Percentiles rank a stretch among this genome's conserved stretches.
phyloP scores from a whole-genome alignment of 495 filamentous ascomycete species.

The Tetracladium setigerum region DNA sequence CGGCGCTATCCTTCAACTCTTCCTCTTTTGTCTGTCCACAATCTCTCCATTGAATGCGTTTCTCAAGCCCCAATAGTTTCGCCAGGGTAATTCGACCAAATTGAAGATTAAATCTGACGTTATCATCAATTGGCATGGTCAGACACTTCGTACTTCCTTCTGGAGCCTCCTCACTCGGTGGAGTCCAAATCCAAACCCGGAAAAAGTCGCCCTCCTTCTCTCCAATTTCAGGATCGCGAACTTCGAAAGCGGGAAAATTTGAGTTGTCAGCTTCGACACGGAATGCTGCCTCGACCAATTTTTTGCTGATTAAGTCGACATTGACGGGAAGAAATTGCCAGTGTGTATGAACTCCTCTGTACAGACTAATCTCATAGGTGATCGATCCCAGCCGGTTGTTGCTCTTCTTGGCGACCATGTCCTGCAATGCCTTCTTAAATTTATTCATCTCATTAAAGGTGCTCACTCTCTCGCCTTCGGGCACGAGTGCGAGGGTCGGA shows the following conservation, averaged over 20 bases:
- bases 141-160: slow-evolving; percentile 38
- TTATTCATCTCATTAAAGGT: slow-evolving; percentile 72
- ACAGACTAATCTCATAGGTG: slow-evolving; percentile 82
- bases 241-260: slow-evolving; percentile 51
- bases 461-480: slow-evolving; percentile 43
- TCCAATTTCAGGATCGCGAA: slow-evolving; percentile 25
- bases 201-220: slow-evolving; percentile 66
- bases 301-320: slow-evolving; percentile 49
- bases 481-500: slow-evolving; percentile 55
- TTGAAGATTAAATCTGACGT: slow-evolving; percentile 49
- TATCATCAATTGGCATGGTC: slow-evolving; percentile 37
- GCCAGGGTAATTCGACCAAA: slow-evolving; percentile 75
- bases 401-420: slow-evolving; percentile 52
- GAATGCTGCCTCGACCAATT: slow-evolving; percentile 76
- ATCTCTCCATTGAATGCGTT: slow-evolving; percentile 70
- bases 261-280: slow-evolving; percentile 74
- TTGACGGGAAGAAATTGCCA: slow-evolving; percentile 92
- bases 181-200: slow-evolving; percentile 71
- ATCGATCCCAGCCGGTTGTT: slow-evolving; percentile 63
- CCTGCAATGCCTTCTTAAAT: slow-evolving; percentile 64
- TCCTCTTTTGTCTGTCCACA: slow-evolving; percentile 69
- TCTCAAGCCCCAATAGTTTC: slow-evolving; percentile 71
- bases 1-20: slow-evolving; percentile 69
- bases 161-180: slow-evolving; percentile 27
- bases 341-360: slow-evolving; percentile 72